Evolutionary conservation across 108 stramenopile genomes (phyloP), one percentile per base, ranked within the genome.

Genomic region (Nitzschia sp.): DNA sequence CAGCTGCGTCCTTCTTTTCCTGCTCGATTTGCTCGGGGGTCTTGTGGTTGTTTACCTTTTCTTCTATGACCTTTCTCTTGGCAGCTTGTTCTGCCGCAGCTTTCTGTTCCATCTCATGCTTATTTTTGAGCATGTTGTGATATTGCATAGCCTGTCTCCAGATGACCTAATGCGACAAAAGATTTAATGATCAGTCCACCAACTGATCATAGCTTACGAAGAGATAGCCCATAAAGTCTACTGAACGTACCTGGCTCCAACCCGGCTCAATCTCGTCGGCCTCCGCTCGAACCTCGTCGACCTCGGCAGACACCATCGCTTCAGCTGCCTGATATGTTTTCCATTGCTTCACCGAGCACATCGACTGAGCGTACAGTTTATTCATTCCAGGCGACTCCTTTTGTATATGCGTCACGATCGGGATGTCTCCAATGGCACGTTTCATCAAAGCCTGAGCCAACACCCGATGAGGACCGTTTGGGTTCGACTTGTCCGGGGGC

Each of bases 131-230:
- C 94, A 95, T 92, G 60, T 82, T 66, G 53, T 92, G 90, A 58
- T 95, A 95, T 83, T 95, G 91, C 88, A 92, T 91, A 9, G 94
- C 94, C 76, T 95, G 94, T 71, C 90, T 82, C 94, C 94, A 95
- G 63, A 95, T 91, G 29, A 83, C 86, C 83, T 87, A 65, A 57
- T 29, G 29, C 6, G 13, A 5, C 26, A 15, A 57, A 57, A 33
- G 26, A 53, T 53, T 5, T n/a, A 17, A 66, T 28, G 52, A 56
- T 26, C n/a, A 68, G n/a, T 46, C 45, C 48, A 47, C 38, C 58
- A 61, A 32, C 8, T 57, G 17, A 4, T 3, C 2, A 55, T 8
- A 21, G 4, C 31, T 25, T 16, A 9, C 33, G 34, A 72, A 19
- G 21, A 63, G 1, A 45, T 1, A 15, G 38, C 16, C 27, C 59